Percentiles rank a stretch among this genome's conserved stretches.
Conservation (phyloP, 2,329 filamentous ascomycete genomes). For the Fusarium verrucosum region DNA sequence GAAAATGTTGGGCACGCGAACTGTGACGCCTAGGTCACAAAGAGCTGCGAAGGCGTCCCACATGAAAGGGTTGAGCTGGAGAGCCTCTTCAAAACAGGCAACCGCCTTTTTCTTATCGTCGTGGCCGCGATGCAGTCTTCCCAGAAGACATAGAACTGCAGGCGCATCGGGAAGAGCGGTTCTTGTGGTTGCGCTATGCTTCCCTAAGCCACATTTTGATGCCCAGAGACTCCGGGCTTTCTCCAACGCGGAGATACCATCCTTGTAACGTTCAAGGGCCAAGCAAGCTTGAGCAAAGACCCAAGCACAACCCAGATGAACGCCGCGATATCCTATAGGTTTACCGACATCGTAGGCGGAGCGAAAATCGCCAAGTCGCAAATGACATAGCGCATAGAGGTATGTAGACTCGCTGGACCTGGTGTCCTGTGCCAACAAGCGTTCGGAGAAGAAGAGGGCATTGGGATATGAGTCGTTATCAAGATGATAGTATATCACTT, state of each 20-base stretch:
- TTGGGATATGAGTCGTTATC: conserved; percentile 92
- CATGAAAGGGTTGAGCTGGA: conserved; percentile 94
- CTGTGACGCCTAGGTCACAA: conserved; percentile 84
- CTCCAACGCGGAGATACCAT: conserved; percentile 85
- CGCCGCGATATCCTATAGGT: conserved; percentile 72
- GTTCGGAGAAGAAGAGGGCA: conserved; percentile 91
- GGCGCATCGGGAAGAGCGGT: conserved; percentile 83
- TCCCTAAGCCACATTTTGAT: conserved; percentile 79
- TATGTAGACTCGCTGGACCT: conserved; percentile 83
- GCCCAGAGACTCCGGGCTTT: conserved; percentile 81
- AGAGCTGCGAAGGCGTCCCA: conserved; percentile 95
- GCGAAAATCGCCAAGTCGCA: conserved; percentile 82
- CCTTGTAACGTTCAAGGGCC: conserved; percentile 77
- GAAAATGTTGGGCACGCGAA: conserved; percentile 88
- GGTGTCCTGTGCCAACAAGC: conserved; percentile 84
- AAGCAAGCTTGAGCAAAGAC: conserved; percentile 91
- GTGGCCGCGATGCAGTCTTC: conserved; percentile 85
- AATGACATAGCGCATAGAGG: conserved; percentile 84
- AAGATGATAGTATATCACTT: conserved; percentile 74
- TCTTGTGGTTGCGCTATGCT: conserved; percentile 80
- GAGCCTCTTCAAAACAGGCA: conserved; percentile 84
- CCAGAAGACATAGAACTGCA: conserved; percentile 82
- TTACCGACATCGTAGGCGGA: conserved; percentile 87
- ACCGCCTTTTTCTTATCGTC: conserved; percentile 86
- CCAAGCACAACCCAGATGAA: conserved; percentile 87